Evolutionary conservation across 768 basidiomycete genomes (phyloP).

Genomic region (Rhizopogon sp.): DNA sequence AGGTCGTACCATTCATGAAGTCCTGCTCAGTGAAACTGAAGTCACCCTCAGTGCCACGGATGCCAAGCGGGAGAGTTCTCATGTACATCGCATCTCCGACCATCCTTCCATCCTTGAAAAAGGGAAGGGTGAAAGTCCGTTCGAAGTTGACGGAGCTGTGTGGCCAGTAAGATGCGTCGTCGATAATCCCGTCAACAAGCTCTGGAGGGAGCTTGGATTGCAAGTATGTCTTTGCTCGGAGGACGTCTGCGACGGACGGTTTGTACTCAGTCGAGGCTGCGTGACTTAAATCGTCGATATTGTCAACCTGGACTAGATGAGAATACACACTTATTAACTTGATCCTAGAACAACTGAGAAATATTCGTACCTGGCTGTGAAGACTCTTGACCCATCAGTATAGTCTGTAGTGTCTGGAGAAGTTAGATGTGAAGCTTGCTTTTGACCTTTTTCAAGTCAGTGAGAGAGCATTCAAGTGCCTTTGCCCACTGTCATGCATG

Average conservation of each 20-base stretch:
- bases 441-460: no score
- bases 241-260: not conserved
- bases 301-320: no score
- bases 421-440: no score
- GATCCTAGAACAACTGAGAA: no score
- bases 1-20: not conserved
- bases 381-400: no score
- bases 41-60: not conserved
- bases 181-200: not conserved
- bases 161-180: constrained; percentile 27
- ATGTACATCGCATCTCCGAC: not conserved
- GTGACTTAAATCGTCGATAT: not conserved
- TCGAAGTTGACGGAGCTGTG: not conserved
- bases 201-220: not conserved
- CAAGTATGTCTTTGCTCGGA: not conserved
- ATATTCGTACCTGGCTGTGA: no score
- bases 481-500: no score
- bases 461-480: no score
- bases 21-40: not conserved
- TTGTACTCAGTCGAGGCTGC: not conserved
- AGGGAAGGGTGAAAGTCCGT: not conserved
- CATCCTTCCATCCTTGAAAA: not conserved
- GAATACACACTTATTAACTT: not conserved
- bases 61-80: not conserved
- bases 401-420: no score